Evolutionary conservation across 2,329 filamentous ascomycete species (phyloP), one percentile per base, ranked within the genome.

Genomic region (Cordyceps tenuipes): DNA sequence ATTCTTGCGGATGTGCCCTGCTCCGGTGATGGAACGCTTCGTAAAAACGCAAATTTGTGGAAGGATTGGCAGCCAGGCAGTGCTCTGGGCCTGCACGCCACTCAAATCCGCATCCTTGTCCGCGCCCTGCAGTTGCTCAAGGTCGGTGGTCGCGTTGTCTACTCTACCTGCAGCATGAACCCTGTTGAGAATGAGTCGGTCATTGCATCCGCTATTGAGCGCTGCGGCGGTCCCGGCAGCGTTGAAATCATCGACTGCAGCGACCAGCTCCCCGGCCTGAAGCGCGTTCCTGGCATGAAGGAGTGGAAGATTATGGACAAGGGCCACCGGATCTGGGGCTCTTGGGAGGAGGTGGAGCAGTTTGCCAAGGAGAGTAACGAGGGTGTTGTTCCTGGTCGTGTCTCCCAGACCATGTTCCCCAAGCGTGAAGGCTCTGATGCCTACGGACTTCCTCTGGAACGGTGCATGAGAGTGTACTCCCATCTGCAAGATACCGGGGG

Each of bases 101-200:
- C 91, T 1, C 94, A 99, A 75, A 82, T 91, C 49, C 83, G 93
- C 51, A 99, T 99, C 66, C 79, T 99, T 53, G 89, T 96, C 60
- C 87, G 94, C 63, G 90, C 94, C 36, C 80, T 99, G 56, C 93
- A 97, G 76, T 91, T 99, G 86, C 84, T 99, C 65, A 97, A 97
- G 79, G 88, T 91, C 60, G 93, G 94, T 46, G 94, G 94, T 56
- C 85, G 92, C 64, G 90, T 97, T 31, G 93, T 99, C 57, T 99
- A 97, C 77, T 97, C 93, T 3, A 99, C 94, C 21, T 99, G 94
- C 81, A 97, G 91, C 73, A 91, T 99, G 89, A 99, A 99, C 75
- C 94, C 94, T 0, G 85, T 97, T 31, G 94, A 99, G 78, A 96
- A 99, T 69, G 94, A 99, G 75, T 88, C 94, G 7, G 91, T 97